Evolutionary conservation across 2,329 filamentous ascomycete species (phyloP), one percentile per base, ranked within the genome.

Genomic region (Botryotinia globosa): DNA sequence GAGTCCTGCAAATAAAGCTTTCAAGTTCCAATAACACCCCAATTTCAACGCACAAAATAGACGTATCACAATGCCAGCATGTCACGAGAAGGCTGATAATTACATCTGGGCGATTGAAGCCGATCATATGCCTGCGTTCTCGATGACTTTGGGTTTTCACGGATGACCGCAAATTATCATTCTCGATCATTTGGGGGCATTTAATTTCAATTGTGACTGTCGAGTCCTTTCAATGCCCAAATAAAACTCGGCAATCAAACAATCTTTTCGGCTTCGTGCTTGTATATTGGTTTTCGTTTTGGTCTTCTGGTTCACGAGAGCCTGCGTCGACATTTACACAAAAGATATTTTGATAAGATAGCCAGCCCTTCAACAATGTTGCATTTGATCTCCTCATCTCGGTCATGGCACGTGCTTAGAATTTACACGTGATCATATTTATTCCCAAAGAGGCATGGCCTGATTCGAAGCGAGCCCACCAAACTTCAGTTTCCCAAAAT

Each of bases 401-500:
- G 1, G 1, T 0, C 3, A 4, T n/a, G 22, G 1, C 64, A 67
- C 64, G 64, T 67, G 64, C 34, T 1, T 1, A 12, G 0, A 0
- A n/a, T 9, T 1, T 4, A 4, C 42, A 64, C 61, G 61, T 64
- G 61, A 64, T 45, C 2, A 3, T 0, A 9, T 16, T 18, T 1
- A 18, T 18, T 56, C 70, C 58, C 70, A 72, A 72, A 67, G 48
- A 22, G 70, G 70, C 62, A 67, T 58, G 70, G 70, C 62, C 51
- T 72, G 59, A 2, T 72, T 39, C n/a, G 48, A 74, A 73, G 63
- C 73, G 74, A 72, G 62, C 45, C 39, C 51, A 45, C 59, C 73
- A 73, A 72, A 74, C 61, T 59, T 48, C 29, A 70, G 51, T 59
- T 63, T 62, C 67, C 69, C 62, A 61, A 71, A 54, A 64, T 71